These are phyloP conservation scores for Stramenopiles sp. DNA, from an alignment of 352 stramenopile genomes.

Conservation along the genomic window DNA sequence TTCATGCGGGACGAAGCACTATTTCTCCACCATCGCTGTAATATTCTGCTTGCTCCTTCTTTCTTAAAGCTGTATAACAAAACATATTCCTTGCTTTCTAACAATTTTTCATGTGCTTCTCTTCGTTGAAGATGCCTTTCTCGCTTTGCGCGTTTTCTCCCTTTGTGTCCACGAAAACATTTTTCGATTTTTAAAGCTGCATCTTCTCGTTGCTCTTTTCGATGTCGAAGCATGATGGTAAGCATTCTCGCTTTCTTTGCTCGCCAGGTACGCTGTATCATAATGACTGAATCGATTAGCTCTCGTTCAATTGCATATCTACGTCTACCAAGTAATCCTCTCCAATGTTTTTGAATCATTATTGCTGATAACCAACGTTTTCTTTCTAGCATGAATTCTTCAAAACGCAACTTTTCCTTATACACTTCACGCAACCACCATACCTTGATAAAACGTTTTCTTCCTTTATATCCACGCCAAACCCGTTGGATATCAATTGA, in stretches of 20 bases:
- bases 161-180: background rate
- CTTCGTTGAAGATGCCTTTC: background rate
- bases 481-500: slow-evolving; percentile 18
- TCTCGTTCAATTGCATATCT: background rate
- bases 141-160: background rate
- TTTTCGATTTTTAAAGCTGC: background rate
- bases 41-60: background rate
- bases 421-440: slow-evolving; percentile 7
- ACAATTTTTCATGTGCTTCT: background rate
- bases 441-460: slow-evolving; percentile 13
- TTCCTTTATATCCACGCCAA: slow-evolving; percentile 24
- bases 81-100: background rate
- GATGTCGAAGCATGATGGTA: background rate
- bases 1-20: background rate
- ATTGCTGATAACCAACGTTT: background rate
- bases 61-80: background rate
- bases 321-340: background rate
- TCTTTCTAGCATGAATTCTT: background rate
- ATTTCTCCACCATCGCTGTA: background rate
- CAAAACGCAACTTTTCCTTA: background rate
- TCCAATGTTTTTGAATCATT: background rate
- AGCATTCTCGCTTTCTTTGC: background rate
- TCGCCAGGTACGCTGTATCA: background rate
- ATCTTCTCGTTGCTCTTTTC: background rate
- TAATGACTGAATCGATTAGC: background rate